These are phyloP conservation scores for Xylaria sp. DNA, from an alignment of 2,329 filamentous ascomycete species.

Conservation along the genomic window DNA sequence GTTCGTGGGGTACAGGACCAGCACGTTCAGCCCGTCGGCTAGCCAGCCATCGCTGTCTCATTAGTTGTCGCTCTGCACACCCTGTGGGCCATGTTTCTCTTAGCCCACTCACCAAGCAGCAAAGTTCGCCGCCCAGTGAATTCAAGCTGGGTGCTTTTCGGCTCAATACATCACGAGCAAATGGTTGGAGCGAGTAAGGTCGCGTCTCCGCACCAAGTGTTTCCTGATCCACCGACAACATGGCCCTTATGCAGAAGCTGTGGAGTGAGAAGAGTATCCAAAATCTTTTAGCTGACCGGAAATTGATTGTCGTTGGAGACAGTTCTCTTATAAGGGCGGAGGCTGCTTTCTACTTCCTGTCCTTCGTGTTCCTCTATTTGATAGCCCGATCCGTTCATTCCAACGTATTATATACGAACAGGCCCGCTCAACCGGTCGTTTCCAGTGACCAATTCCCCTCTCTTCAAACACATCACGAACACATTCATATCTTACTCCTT, in stretches of 20 bases:
- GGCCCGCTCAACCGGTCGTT: neutral
- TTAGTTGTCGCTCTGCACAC: conserved; percentile 25
- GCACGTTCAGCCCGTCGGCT: conserved; percentile 26
- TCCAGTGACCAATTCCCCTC: neutral
- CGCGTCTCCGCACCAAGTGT: conserved; percentile 34
- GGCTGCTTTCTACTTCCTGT: conserved; percentile 26
- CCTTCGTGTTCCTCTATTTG: conserved; percentile 3
- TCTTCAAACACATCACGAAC: neutral
- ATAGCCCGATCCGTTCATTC: neutral
- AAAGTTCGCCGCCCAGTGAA: conserved; percentile 23
- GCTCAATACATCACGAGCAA: conserved; percentile 47
- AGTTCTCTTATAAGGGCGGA: conserved; percentile 23
- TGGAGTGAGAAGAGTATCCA: conserved; percentile 23
- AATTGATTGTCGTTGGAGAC: conserved; percentile 41
- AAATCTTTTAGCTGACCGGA: conserved; percentile 46
- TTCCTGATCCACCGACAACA: conserved; percentile 39
- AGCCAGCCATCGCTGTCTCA: conserved; percentile 8
- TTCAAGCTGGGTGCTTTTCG: conserved; percentile 39
- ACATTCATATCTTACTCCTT: neutral
- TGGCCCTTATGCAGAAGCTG: too few species aligned
- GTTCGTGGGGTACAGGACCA: conserved; percentile 27
- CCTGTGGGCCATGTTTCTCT: conserved; percentile 12
- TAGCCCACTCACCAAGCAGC: conserved; percentile 27
- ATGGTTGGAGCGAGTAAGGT: conserved; percentile 37
- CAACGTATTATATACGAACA: neutral